Evolutionary conservation across 75 land plant species (phyloP).

Genomic region (Picea sitchensis): DNA sequence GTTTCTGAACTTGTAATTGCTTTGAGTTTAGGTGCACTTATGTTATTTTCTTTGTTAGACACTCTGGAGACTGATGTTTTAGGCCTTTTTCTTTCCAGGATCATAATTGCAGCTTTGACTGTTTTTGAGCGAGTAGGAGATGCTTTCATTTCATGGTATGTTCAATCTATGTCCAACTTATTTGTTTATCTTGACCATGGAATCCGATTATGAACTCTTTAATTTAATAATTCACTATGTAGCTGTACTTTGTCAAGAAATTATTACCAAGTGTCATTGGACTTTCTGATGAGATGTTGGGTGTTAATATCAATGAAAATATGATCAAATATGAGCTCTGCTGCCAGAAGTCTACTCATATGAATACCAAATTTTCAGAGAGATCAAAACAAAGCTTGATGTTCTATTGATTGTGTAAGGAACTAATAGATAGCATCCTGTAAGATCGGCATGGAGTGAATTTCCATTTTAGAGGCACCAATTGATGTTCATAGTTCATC

Average conservation of each 20-base stretch:
- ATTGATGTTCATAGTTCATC: too few relatives aligned
- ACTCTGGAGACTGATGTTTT: not conserved
- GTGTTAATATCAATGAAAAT: not conserved
- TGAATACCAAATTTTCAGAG: not conserved
- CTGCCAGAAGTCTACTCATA: not conserved
- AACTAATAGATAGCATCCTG: not conserved
- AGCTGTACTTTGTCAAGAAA: too few relatives aligned
- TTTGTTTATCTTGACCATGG: not conserved
- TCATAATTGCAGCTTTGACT: constrained; percentile 77
- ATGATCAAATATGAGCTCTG: not conserved
- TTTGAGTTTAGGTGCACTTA: not conserved
- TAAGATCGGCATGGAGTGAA: not conserved
- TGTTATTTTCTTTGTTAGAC: not conserved
- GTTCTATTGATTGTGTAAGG: not conserved
- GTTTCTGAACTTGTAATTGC: not conserved
- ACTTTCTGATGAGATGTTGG: too few relatives aligned
- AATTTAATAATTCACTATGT: not conserved
- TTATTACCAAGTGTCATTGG: too few relatives aligned
- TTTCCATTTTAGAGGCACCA: too few relatives aligned
- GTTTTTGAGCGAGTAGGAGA: constrained; percentile 84
- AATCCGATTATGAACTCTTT: not conserved
- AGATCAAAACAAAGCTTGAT: not conserved
- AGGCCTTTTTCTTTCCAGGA: constrained; percentile 44
- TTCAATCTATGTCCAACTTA: not conserved
- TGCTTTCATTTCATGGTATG: constrained; percentile 81